Evolutionary conservation across 2,329 filamentous ascomycete species (phyloP), one percentile per base, ranked within the genome.

Genomic region (Sclerotinia borealis): DNA sequence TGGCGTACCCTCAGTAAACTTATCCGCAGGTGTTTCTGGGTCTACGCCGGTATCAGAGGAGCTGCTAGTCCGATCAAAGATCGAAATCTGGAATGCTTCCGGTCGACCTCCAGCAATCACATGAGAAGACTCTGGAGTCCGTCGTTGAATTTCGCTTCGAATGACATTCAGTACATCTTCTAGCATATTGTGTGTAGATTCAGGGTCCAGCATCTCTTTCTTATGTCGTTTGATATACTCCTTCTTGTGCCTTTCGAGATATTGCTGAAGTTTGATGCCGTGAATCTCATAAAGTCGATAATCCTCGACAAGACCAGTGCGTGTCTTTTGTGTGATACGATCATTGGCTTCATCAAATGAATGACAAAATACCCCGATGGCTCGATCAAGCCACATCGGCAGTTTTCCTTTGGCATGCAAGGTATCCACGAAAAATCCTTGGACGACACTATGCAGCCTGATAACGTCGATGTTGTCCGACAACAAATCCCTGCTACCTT

Each of bases 261-360:
- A 79, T 34, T 76, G 72, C 3, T 77, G 65, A 19, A 85, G 72
- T 58, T 77, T 78, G 43, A 76, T 75, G 0, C 82, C 82, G 63
- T 85, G 83, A 22, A 83, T 79, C 22, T 77, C 73, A 58, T 82
- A 83, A 11, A 81, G 74, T 15, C 80, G 75, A 68, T 82, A 85
- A 68, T 85, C 83, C 61, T 83, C 80, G 0, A 82, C 77, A 37
- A 81, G 72, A 7, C 81, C 79, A 1, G 77, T 75, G 37, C 75
- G 72, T 0, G 75, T 70, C 59, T 78, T 76, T 7, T 76, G 72
- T n/a, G 75, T 72, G 63, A 82, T 80, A 17, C 78, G 75, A 39
- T 71, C 68, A 41, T 78, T 74, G 3, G 81, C 81, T 29, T 77
- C 74, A 25, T 80, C 77, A 56, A 80, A 84, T 0, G 80, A 81